A percentile compares a stretch with the other conserved stretches of the same genome.
Conservation (phyloP, 768 basidiomycete genomes). For the Leccinum incarnatum region DNA sequence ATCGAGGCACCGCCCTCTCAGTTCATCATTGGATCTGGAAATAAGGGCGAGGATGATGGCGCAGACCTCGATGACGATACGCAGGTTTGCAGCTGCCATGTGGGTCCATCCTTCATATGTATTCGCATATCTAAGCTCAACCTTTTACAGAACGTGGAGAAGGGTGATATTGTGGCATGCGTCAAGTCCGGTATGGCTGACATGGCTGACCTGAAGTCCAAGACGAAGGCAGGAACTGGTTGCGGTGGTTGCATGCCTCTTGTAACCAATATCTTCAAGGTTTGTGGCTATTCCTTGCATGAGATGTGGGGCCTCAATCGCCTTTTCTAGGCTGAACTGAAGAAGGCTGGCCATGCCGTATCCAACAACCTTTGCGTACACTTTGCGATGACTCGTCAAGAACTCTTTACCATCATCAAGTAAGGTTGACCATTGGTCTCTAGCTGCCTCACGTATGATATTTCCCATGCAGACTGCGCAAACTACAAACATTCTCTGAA, state of each 20-base stretch:
- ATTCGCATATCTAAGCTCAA: not conserved
- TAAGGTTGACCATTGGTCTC: conserved; percentile 14
- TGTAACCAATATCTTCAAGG: conserved; percentile 13
- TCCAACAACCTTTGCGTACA: conserved; percentile 64
- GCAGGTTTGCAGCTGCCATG: conserved; percentile 71
- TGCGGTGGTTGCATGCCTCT: conserved; percentile 54
- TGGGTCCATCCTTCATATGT: conserved; percentile 19
- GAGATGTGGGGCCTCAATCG: not conserved
- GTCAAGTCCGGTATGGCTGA: conserved; percentile 48
- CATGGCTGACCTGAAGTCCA: conserved; percentile 54
- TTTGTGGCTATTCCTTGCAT: not conserved
- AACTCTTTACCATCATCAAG: conserved; percentile 64
- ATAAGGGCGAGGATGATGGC: conserved; percentile 53
- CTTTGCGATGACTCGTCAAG: conserved; percentile 60
- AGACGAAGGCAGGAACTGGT: conserved; percentile 70
- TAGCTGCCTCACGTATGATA: not conserved
- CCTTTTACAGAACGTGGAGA: conserved; percentile 53
- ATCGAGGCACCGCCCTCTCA: conserved; percentile 63
- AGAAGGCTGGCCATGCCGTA: conserved; percentile 57
- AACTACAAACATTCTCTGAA: conserved; percentile 51
- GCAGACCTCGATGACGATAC: conserved; percentile 69
- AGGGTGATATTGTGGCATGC: conserved; percentile 51
- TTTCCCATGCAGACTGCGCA: conserved; percentile 44
- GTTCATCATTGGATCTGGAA: conserved; percentile 58
- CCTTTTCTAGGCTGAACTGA: conserved; percentile 54